phyloP scores from a whole-genome alignment of 2,329 filamentous ascomycete species.

The Emmonsiellopsis sp. region DNA sequence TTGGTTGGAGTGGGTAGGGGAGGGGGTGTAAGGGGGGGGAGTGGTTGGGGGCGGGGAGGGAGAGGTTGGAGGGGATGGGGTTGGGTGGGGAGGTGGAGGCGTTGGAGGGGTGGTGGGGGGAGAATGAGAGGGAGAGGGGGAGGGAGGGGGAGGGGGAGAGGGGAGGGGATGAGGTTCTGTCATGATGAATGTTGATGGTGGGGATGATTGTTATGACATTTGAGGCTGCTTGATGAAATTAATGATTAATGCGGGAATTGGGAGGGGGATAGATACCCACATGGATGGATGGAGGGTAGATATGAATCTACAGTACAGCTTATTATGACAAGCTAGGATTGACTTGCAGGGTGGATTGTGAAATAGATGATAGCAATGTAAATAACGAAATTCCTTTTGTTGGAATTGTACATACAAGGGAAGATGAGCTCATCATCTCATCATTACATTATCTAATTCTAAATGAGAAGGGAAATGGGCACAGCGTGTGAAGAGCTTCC shows the following conservation, averaged over 20 bases:
- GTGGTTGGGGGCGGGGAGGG: no score
- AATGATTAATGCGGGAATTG: not conserved
- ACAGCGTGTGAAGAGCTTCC: no score
- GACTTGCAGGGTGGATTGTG: not conserved
- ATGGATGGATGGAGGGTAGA: not conserved
- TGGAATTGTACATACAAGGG: no score
- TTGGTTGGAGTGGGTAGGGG: no score
- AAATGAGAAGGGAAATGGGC: no score
- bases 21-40: no score
- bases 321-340: not conserved
- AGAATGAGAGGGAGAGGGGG: constrained; percentile 5
- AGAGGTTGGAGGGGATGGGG: constrained; percentile 9
- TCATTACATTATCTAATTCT: no score
- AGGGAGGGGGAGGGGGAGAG: constrained; percentile 5
- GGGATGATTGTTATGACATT: not conserved
- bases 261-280: no score
- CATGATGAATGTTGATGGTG: not conserved
- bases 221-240: not conserved
- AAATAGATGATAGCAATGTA: not conserved
- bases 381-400: no score
- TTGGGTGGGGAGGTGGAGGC: constrained; percentile 15
- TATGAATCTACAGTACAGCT: not conserved
- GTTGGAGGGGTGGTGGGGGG: constrained; percentile 14
- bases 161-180: not conserved
- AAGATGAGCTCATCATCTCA: no score